A percentile compares a stretch with the other conserved stretches of the same genome.
Conservation (phyloP, 768 basidiomycete species). For the Termitomyces sp. region DNA sequence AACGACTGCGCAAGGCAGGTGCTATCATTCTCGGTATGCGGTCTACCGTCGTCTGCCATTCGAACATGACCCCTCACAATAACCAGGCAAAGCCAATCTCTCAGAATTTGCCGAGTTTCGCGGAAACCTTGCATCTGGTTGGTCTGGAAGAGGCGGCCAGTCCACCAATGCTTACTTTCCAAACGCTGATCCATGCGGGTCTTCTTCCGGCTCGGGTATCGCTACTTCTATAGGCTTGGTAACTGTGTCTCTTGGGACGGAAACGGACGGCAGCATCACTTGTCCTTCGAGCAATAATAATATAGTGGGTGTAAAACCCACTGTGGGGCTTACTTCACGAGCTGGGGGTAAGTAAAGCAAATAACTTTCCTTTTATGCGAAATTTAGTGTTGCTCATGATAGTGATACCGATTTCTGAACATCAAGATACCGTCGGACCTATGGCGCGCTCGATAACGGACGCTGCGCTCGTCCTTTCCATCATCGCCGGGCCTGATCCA, state of each 20-base stretch:
- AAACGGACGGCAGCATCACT: slow-evolving; percentile 51
- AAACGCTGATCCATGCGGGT: slow-evolving; percentile 49
- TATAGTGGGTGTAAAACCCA: slow-evolving; percentile 55
- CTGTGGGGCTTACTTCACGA: slow-evolving; percentile 52
- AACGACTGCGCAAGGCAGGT: slow-evolving; percentile 34
- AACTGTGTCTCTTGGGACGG: slow-evolving; percentile 42
- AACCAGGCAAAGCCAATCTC: slow-evolving; percentile 47
- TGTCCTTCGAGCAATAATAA: slow-evolving; percentile 50
- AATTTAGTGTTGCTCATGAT: not conserved
- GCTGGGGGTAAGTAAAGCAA: slow-evolving; percentile 38
- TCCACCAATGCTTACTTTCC: slow-evolving; percentile 44
- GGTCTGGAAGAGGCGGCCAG: slow-evolving; percentile 56
- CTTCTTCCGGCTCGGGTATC: slow-evolving; percentile 55
- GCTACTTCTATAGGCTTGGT: slow-evolving; percentile 45
- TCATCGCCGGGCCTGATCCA: slow-evolving; percentile 49
- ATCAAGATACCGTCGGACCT: slow-evolving; percentile 58
- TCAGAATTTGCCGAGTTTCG: slow-evolving; percentile 27
- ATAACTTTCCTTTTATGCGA: too few relatives aligned
- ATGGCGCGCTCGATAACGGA: slow-evolving; percentile 49
- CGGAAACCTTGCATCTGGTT: slow-evolving; percentile 28
- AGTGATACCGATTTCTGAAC: slow-evolving; percentile 53
- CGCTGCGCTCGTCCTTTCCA: slow-evolving; percentile 48
- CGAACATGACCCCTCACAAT: not conserved
- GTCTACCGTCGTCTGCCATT: not conserved
- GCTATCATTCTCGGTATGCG: slow-evolving; percentile 37